Evolutionary conservation across 352 stramenopile species (phyloP).

Genomic region (Globisporangium middletonii): DNA sequence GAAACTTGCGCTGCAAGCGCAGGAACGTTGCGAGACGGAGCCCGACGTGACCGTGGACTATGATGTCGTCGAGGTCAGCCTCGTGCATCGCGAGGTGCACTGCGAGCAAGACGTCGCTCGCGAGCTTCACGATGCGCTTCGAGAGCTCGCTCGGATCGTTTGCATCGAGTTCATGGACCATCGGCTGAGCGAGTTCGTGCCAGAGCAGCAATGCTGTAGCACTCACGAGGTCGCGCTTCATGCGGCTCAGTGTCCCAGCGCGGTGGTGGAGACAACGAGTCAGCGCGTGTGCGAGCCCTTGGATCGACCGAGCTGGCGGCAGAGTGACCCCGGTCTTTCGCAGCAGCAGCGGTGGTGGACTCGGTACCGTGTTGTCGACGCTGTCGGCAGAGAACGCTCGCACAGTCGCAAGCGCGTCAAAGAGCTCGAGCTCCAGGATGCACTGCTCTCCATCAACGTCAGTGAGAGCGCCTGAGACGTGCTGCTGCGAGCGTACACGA

Average conservation of each 20-base stretch:
- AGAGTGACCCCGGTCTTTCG: background rate
- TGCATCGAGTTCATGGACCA: slow-evolving; percentile 31
- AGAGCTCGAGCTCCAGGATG: slow-evolving; percentile 21
- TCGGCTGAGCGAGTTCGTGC: slow-evolving; percentile 21
- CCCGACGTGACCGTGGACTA: slow-evolving; percentile 39
- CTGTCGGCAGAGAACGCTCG: background rate
- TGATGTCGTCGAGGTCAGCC: slow-evolving; percentile 43
- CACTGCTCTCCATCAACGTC: slow-evolving; percentile 7
- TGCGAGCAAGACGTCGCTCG: slow-evolving; percentile 28
- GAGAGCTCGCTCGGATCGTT: slow-evolving; percentile 16
- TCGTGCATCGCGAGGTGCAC: slow-evolving; percentile 42
- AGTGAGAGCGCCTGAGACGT: background rate
- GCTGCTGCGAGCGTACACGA: slow-evolving; percentile 7
- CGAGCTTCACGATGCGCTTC: slow-evolving; percentile 11
- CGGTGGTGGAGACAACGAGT: slow-evolving; percentile 20
- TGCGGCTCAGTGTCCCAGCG: slow-evolving; percentile 14
- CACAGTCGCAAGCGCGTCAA: slow-evolving; percentile 14
- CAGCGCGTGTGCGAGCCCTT: slow-evolving; percentile 15
- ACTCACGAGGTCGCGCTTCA: slow-evolving; percentile 29
- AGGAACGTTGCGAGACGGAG: slow-evolving; percentile 36
- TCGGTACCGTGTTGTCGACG: background rate
- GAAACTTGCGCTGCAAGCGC: slow-evolving; percentile 18
- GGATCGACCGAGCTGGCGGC: background rate
- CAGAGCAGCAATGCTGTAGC: slow-evolving; percentile 31
- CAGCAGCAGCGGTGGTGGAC: background rate